phyloP scores from a whole-genome alignment of 805 yeast species.

The Yarrowia divulgata region DNA sequence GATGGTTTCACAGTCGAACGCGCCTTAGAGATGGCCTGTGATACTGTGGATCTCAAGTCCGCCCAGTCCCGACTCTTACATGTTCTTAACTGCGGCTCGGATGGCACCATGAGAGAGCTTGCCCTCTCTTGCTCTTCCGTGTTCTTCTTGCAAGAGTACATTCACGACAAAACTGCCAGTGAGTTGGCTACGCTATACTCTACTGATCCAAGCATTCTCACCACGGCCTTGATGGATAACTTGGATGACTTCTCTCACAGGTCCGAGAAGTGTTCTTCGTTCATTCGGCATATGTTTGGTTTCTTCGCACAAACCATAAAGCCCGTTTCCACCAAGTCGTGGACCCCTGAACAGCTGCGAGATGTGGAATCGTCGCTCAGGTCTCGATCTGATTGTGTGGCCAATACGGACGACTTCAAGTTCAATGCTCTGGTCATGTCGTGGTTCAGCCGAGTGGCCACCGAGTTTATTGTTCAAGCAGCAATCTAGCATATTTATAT shows the following conservation, averaged over 20 bases:
- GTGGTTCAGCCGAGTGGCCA: not conserved
- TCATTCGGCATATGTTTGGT: slow-evolving; percentile 15
- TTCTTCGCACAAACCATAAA: not conserved
- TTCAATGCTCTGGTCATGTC: slow-evolving; percentile 13
- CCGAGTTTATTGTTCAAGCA: not conserved
- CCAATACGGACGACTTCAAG: slow-evolving; percentile 12
- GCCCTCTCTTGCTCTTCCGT: not conserved
- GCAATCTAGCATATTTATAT: not conserved
- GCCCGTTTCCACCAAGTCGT: not conserved
- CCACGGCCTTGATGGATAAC: not conserved
- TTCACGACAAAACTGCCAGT: not conserved
- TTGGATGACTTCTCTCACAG: not conserved
- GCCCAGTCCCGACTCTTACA: not conserved
- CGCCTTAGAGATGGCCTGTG: not conserved
- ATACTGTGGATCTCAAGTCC: slow-evolving; percentile 16
- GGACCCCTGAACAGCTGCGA: not conserved
- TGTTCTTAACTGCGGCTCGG: not conserved
- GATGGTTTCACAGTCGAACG: not conserved
- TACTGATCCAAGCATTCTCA: not conserved
- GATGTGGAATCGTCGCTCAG: not conserved
- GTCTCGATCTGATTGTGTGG: not conserved
- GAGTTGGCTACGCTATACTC: not conserved
- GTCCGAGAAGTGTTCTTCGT: not conserved
- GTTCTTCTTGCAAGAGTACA: slow-evolving; percentile 6
- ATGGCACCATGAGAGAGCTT: not conserved